These are phyloP conservation scores for Fusarium robinianum DNA, from an alignment of 2,329 filamentous ascomycete genomes.

Conservation along the genomic window DNA sequence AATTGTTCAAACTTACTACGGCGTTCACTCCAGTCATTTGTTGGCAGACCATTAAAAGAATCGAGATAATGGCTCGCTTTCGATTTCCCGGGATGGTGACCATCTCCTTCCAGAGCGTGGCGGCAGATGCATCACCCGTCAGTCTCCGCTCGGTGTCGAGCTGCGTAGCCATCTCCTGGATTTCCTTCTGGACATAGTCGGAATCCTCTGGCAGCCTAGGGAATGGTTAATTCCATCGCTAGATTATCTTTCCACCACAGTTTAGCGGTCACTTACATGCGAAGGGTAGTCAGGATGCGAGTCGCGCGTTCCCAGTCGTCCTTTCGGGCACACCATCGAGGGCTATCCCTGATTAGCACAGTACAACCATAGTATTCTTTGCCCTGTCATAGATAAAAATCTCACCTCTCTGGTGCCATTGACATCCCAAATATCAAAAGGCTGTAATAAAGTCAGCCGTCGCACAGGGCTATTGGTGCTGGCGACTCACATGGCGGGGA, in stretches of 20 bases:
- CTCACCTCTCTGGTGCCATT: slow-evolving; percentile 56
- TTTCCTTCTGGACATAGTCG: slow-evolving; percentile 61
- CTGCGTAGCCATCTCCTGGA: slow-evolving; percentile 63
- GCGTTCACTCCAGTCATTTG: slow-evolving; percentile 69
- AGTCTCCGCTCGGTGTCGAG: slow-evolving; percentile 66
- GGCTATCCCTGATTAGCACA: slow-evolving; percentile 50
- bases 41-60: slow-evolving; percentile 67
- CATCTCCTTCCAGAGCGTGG: slow-evolving; percentile 67
- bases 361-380: neutral
- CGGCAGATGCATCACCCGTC: slow-evolving; percentile 55
- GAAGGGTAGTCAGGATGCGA: slow-evolving; percentile 57
- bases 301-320: slow-evolving; percentile 70
- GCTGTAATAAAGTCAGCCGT: slow-evolving; percentile 28
- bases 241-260: no score
- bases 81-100: slow-evolving; percentile 64
- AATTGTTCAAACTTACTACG: slow-evolving; percentile 15
- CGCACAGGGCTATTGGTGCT: neutral
- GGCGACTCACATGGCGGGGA: slow-evolving; percentile 58
- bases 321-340: slow-evolving; percentile 68
- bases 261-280: slow-evolving; percentile 35
- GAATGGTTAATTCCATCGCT: slow-evolving; percentile 5
- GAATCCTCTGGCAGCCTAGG: slow-evolving; percentile 56
- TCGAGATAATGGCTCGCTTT: slow-evolving; percentile 66
- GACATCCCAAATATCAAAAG: slow-evolving; percentile 64
- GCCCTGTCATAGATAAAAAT: neutral